Conservation (phyloP, 169 alveolate species). For the Fabrea salina region DNA sequence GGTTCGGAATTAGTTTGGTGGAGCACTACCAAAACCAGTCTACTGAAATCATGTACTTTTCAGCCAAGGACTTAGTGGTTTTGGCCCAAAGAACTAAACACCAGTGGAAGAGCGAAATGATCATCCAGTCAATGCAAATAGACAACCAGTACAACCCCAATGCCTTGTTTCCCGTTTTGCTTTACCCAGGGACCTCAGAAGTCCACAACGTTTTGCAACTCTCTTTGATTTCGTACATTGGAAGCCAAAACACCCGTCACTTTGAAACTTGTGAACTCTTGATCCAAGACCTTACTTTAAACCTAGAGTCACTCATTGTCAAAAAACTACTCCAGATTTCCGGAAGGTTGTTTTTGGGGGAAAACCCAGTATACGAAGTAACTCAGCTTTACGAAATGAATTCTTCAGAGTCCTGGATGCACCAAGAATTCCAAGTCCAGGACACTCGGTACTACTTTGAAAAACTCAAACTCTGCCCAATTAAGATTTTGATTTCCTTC, state of each 20-base stretch:
- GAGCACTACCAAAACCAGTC: neutral
- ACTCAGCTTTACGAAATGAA: neutral
- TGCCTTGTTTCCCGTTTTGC: neutral
- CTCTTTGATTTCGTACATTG: neutral
- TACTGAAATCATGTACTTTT: neutral
- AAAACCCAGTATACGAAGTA: conserved; percentile 4
- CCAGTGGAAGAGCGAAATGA: neutral
- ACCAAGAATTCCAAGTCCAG: neutral
- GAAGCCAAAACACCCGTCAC: neutral
- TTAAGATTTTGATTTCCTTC: neutral
- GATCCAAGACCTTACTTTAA: neutral
- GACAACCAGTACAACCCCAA: conserved; percentile 16
- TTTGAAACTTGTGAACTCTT: neutral
- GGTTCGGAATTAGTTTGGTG: neutral
- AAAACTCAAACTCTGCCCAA: neutral
- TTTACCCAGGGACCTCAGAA: neutral
- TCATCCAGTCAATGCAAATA: neutral
- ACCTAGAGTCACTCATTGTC: neutral
- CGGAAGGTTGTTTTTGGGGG: neutral
- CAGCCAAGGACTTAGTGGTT: neutral
- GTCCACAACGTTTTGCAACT: neutral
- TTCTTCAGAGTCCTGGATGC: neutral
- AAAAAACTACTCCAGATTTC: neutral
- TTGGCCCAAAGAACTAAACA: neutral
- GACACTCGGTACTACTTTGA: neutral